Evolutionary conservation across 768 basidiomycete genomes (phyloP).

Genomic region (Macrocybe gigantea): DNA sequence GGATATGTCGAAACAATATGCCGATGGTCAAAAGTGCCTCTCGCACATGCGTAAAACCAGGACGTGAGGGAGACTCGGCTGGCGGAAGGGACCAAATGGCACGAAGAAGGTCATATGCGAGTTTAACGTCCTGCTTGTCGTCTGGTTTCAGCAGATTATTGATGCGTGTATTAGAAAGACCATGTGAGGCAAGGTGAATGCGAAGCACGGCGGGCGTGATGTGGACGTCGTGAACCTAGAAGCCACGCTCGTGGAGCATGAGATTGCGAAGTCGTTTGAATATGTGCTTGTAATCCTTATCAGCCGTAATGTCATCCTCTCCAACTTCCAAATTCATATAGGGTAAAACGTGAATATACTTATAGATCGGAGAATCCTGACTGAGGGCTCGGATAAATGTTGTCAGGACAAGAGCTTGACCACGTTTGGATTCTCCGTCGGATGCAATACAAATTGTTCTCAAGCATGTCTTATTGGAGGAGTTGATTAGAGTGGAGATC

Average conservation of each 20-base stretch:
- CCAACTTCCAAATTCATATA: slow-evolving; percentile 26
- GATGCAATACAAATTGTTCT: neutral
- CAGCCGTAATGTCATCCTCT: slow-evolving; percentile 25
- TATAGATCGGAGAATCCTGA: slow-evolving; percentile 16
- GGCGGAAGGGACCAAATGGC: slow-evolving; percentile 19
- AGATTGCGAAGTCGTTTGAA: slow-evolving; percentile 25
- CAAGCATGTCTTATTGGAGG: neutral
- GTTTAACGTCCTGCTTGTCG: slow-evolving; percentile 26
- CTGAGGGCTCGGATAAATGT: slow-evolving; percentile 15
- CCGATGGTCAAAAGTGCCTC: slow-evolving; percentile 17
- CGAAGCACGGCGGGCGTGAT: slow-evolving; percentile 17
- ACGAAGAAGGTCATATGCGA: slow-evolving; percentile 17
- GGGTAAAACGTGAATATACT: slow-evolving; percentile 10
- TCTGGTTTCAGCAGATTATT: slow-evolving; percentile 18
- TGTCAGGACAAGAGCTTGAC: slow-evolving; percentile 15
- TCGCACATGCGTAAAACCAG: slow-evolving; percentile 13
- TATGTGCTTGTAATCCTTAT: slow-evolving; percentile 30
- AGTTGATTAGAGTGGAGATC: neutral
- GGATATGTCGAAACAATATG: slow-evolving; percentile 13
- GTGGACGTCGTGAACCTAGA: slow-evolving; percentile 14
- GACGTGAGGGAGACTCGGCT: slow-evolving; percentile 2
- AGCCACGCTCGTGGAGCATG: slow-evolving; percentile 16
- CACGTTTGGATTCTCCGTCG: slow-evolving; percentile 14
- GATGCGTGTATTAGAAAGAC: slow-evolving; percentile 4
- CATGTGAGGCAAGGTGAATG: slow-evolving; percentile 13